Evolutionary conservation across 2,329 filamentous ascomycete species (phyloP), one percentile per base, ranked within the genome.

Genomic region (Pseudonectria buxi): DNA sequence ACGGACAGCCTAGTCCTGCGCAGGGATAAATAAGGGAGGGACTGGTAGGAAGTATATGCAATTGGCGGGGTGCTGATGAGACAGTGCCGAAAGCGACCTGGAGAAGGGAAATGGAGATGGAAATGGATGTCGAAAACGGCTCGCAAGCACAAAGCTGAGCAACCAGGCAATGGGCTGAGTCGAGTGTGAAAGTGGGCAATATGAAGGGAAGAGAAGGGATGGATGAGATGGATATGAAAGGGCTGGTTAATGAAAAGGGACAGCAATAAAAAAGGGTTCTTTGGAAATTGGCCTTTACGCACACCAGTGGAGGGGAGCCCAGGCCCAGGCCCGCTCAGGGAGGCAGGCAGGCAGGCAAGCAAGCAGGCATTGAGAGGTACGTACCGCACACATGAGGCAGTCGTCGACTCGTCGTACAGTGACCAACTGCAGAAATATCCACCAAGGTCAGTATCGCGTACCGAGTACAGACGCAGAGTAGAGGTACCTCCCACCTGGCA

Each of bases 41-140:
- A 45, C 37, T 38, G 46, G 40, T n/a, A n/a, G n/a, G n/a, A n/a
- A n/a, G n/a, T n/a, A 49, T 61, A 62, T 60, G 59, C 56, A 60
- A 61, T 58, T 56, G 53, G 46, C 53, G 54, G 57, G 54, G 55
- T 36, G 36, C 35, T 41, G 43, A 37, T 40, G 41, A 51, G 44
- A 45, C 42, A 51, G 33, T 28, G 40, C 30, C 51, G 48, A 37
- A 41, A 40, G 42, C 18, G 18, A 22, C 18, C 9, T 22, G 18
- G 18, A 9, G 5, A 22, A 22, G n/a, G n/a, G 18, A 22, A 22
- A 6, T 5, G 18, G 9, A 22, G 18, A 22, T 22, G 18, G 18
- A 22, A 22, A 9, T 6, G 18, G 18, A 22, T 6, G 18, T 6
- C 68, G 67, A 49, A 61, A 47, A 45, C 41, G 33, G 33, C 36